phyloP scores from a whole-genome alignment of 805 yeast species.

The Torulaspora maleeae region DNA sequence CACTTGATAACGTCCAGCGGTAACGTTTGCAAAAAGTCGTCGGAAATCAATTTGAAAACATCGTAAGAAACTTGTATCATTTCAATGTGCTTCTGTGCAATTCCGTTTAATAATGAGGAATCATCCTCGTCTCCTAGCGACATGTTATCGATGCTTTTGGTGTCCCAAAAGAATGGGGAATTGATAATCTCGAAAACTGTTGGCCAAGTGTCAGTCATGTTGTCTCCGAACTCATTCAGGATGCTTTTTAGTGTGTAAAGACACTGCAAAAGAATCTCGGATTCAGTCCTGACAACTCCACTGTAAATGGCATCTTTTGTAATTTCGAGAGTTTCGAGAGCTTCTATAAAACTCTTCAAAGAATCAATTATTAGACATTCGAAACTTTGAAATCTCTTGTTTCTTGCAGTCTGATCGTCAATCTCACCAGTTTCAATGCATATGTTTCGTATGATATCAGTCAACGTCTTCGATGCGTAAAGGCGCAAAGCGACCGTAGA shows the following conservation, averaged over 20 bases:
- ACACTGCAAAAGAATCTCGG: constrained; percentile 59
- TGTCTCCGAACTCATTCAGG: constrained; percentile 72
- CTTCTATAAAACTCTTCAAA: constrained; percentile 42
- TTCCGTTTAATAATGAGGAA: constrained; percentile 31
- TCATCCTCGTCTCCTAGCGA: constrained; percentile 29
- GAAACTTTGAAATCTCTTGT: constrained; percentile 24
- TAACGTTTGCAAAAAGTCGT: constrained; percentile 72
- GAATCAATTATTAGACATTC: constrained; percentile 49
- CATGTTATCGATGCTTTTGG: constrained; percentile 21
- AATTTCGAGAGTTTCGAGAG: constrained; percentile 36
- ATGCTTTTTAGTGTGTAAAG: constrained; percentile 63
- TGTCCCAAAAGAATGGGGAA: constrained; percentile 51
- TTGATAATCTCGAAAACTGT: constrained; percentile 55
- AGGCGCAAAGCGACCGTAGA: constrained; percentile 43
- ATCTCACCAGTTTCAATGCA: constrained; percentile 28
- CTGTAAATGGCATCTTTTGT: constrained; percentile 35
- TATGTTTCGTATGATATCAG: constrained; percentile 41
- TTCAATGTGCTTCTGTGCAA: constrained; percentile 45
- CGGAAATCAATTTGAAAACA: constrained; percentile 75
- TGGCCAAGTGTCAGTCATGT: constrained; percentile 65
- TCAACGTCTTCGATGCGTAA: constrained; percentile 48
- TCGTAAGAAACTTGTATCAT: constrained; percentile 67
- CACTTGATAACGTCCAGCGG: constrained; percentile 61
- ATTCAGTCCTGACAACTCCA: constrained; percentile 48
- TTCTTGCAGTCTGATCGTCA: constrained; percentile 18